These are phyloP conservation scores for Populus hybrid DNA, from an alignment of 441 rosid species.

Conservation along the genomic window DNA sequence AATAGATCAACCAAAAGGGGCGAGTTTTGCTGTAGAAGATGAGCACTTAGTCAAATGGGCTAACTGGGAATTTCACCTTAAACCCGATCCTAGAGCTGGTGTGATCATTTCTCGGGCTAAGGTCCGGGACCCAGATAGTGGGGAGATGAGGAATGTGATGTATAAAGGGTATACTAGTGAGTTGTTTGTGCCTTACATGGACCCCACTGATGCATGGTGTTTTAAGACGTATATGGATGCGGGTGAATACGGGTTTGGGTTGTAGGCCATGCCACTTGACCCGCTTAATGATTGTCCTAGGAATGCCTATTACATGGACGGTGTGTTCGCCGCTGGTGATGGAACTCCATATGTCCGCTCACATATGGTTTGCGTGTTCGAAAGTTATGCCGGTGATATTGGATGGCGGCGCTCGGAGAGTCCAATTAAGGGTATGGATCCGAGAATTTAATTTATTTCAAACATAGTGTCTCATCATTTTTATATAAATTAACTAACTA, in stretches of 20 bases:
- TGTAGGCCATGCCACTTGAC: conserved; percentile 85
- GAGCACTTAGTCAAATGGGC: conserved; percentile 80
- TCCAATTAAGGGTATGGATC: conserved; percentile 68
- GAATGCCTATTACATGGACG: conserved; percentile 84
- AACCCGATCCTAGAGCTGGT: conserved; percentile 88
- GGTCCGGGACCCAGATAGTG: conserved; percentile 58
- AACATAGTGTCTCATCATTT: too few relatives aligned
- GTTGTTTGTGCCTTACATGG: conserved; percentile 90
- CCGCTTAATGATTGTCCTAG: conserved; percentile 93
- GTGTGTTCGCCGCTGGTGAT: conserved; percentile 64
- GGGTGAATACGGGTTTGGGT: conserved; percentile 91
- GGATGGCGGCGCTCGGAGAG: conserved; percentile 89
- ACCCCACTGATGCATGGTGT: conserved; percentile 92
- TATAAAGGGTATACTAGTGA: conserved; percentile 81
- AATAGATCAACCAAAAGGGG: conserved; percentile 86
- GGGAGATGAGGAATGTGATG: conserved; percentile 64
- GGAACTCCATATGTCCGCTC: conserved; percentile 81
- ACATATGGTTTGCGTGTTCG: conserved; percentile 76
- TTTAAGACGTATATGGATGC: conserved; percentile 98
- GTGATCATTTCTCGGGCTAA: conserved; percentile 59
- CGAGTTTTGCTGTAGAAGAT: conserved; percentile 64
- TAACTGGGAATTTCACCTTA: conserved; percentile 88
- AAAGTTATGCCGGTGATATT: conserved; percentile 83
- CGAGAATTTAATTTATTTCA: neutral
- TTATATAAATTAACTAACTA: too few relatives aligned